A percentile compares a stretch with the other conserved stretches of the same genome.
Evolutionary conservation across 768 basidiomycete species (phyloP).

Genomic region (Cyathus striatus): DNA sequence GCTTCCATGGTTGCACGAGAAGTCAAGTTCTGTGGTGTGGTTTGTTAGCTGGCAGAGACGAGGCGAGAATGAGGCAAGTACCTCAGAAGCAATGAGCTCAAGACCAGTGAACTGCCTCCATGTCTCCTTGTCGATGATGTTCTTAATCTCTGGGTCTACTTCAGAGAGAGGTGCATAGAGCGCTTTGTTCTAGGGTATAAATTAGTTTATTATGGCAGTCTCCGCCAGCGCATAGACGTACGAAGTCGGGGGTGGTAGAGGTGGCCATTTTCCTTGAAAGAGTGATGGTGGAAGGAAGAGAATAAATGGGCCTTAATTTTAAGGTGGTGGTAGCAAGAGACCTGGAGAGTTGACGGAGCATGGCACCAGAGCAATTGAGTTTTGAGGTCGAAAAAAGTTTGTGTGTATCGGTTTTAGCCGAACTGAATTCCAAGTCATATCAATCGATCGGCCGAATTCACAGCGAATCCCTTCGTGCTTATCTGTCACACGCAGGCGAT

Average conservation of each 20-base stretch:
- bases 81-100: conserved; percentile 99
- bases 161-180: conserved; percentile 86
- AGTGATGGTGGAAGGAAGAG: conserved; percentile 15
- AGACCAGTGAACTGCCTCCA: conserved; percentile 97
- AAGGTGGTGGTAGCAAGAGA: conserved; percentile 25
- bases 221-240: conserved; percentile 20
- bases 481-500: too few species aligned
- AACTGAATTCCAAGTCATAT: too few species aligned
- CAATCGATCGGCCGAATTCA: too few species aligned
- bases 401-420: conserved; percentile 21
- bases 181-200: conserved; percentile 69
- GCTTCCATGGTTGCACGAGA: conserved; percentile 95
- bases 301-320: too few species aligned
- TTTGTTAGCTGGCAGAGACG: conserved; percentile 1
- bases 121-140: conserved; percentile 98
- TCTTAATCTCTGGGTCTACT: conserved; percentile 91
- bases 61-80: conserved; percentile 24
- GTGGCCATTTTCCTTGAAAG: conserved; percentile 55
- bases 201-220: conserved; percentile 3
- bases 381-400: conserved; percentile 12
- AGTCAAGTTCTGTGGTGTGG: conserved; percentile 76
- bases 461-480: too few species aligned
- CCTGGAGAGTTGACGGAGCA: conserved; percentile 34
- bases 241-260: conserved; percentile 54
- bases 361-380: conserved; percentile 15